These are phyloP conservation scores for Aegilops speltoides DNA, from an alignment of 176 grass and related monocot genomes.

Conservation along the genomic window DNA sequence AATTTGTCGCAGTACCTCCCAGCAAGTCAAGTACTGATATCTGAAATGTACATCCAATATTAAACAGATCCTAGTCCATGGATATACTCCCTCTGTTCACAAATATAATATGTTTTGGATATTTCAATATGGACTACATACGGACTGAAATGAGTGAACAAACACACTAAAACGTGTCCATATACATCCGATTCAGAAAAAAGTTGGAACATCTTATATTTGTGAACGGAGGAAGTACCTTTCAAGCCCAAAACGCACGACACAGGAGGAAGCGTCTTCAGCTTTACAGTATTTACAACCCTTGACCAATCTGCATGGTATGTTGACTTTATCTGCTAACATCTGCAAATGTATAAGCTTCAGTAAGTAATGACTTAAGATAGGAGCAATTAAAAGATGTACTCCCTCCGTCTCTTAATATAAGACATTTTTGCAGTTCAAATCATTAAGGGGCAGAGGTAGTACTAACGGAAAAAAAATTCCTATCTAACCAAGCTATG, in stretches of 20 bases:
- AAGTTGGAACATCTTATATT: no score
- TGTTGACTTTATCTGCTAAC: slow-evolving; percentile 76
- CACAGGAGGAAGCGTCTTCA: slow-evolving; percentile 86
- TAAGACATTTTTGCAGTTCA: no score
- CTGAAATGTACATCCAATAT: background rate
- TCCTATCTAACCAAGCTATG: background rate
- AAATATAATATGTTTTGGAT: no score
- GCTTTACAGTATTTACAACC: slow-evolving; percentile 91
- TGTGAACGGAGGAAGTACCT: slow-evolving; percentile 18
- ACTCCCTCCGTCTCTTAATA: no score
- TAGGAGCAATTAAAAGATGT: background rate
- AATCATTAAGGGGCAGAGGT: no score
- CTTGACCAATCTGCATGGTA: slow-evolving; percentile 94
- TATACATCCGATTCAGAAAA: no score
- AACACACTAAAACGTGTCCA: no score
- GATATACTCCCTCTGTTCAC: background rate
- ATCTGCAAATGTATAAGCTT: slow-evolving; percentile 46
- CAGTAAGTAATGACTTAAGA: background rate
- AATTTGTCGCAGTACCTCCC: background rate
- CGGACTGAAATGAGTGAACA: no score
- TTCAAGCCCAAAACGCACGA: slow-evolving; percentile 90
- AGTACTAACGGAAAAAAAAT: background rate
- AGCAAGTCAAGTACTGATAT: slow-evolving; percentile 2
- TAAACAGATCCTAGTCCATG: background rate
- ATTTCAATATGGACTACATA: no score